Evolutionary conservation across 169 alveolate genomes (phyloP), one percentile per base, ranked within the genome.

Genomic region (Plasmodium sp.): DNA sequence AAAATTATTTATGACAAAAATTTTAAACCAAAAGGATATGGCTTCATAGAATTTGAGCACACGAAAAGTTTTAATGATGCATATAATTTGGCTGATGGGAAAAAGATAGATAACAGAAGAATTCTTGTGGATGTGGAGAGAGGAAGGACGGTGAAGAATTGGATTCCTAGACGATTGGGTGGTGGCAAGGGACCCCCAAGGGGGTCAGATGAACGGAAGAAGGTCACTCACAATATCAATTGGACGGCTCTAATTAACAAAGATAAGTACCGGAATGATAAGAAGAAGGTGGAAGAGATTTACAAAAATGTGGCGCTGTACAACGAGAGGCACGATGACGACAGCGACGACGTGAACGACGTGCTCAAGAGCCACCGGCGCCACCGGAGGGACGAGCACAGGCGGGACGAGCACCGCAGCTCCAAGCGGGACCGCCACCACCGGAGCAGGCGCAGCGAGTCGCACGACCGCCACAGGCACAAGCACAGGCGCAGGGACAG

Each of bases 11-110:
- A 92, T 73, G 99, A 99, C 95, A 93, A 88, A 51, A 95, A 98
- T 33, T 99, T 98, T 54, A 97, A 97, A 91, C 98, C 99, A 34
- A 96, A 99, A 90, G 99, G 99, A 22, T 99, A 98, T 96, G 99
- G 99, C 14, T 99, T 99, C 94, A 96, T 99, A 48, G 99, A 99
- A 95, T 99, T 88, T 91, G 99, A 98, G 83, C 94, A 97, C 86
- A 98, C 97, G 73, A 95, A 97, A 74, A 99, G 98, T 84, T 97
- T 98, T 84, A 96, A 98, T 45, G 92, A 93, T 41, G 99, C 99
- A 4, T 98, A 98, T 91, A 98, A 98, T 88, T 90, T 98, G 56
- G 99, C 98, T 16, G 99, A 98, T 92, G 99, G 99, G 73, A 97
- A 94, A 67, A 98, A 97, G 93, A 97, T 99, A 43, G 99, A 98